phyloP scores from a whole-genome alignment of 306 rosid genomes.

The peach (Prunus persica) region Prunus_persica_NCBIv2 NC_034010.1:26773001-26773500 shows the following conservation, averaged over 20 bases:
- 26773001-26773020: not conserved
- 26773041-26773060: no score
- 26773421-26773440: constrained; percentile 66
- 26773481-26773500: constrained; percentile 53
- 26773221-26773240: not conserved
- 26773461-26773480: constrained; percentile 78
- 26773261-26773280: not conserved
- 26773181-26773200: not conserved
- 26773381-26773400: constrained; percentile 6
- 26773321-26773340: constrained; percentile 10
- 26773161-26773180: not conserved
- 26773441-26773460: constrained; percentile 46
- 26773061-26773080: no score
- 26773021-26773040: not conserved
- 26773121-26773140: not conserved
- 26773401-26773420: constrained; percentile 83
- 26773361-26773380: not conserved
- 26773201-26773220: not conserved
- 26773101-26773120: not conserved
- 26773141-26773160: not conserved
- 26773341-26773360: constrained; percentile 1
- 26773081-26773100: not conserved
- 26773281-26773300: not conserved
- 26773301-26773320: not conserved
- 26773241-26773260: not conserved